Evolutionary conservation across 768 basidiomycete species (phyloP).

Genomic region (Gymnopilus dilepis): DNA sequence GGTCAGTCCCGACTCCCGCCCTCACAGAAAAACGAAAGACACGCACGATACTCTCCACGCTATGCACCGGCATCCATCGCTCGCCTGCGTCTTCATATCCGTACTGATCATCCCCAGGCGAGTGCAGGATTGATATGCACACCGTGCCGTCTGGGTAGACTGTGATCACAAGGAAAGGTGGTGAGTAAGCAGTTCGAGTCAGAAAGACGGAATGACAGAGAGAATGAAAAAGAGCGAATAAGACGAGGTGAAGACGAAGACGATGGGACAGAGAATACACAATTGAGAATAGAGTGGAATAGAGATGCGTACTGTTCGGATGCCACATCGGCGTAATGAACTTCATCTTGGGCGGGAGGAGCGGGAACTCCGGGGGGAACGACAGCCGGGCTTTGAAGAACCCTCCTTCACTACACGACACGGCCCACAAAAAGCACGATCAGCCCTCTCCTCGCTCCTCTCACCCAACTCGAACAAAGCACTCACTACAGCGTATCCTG

Average conservation of each 20-base stretch:
- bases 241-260: neutral
- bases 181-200: no score
- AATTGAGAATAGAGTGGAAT: no score
- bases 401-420: slow-evolving; percentile 81
- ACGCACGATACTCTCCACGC: slow-evolving; percentile 92
- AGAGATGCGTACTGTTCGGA: slow-evolving; percentile 80
- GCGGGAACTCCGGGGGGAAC: slow-evolving; percentile 90
- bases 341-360: slow-evolving; percentile 93
- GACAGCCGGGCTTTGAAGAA: slow-evolving; percentile 91
- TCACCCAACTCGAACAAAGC: neutral
- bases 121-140: slow-evolving; percentile 98
- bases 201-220: slow-evolving; percentile 10
- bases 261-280: neutral
- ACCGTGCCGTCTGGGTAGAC: slow-evolving; percentile 94
- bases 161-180: slow-evolving; percentile 42
- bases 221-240: neutral
- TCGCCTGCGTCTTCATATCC: slow-evolving; percentile 97
- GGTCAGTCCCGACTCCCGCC: no score
- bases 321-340: slow-evolving; percentile 98
- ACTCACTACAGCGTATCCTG: slow-evolving; percentile 91
- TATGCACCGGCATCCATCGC: slow-evolving; percentile 97
- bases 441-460: neutral
- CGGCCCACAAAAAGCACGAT: neutral
- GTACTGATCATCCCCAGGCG: slow-evolving; percentile 95
- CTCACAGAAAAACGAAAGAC: slow-evolving; percentile 24